These are phyloP conservation scores for Rhynchosporium graminicola DNA, from an alignment of 2,329 filamentous ascomycete genomes.

Conservation along the genomic window DNA sequence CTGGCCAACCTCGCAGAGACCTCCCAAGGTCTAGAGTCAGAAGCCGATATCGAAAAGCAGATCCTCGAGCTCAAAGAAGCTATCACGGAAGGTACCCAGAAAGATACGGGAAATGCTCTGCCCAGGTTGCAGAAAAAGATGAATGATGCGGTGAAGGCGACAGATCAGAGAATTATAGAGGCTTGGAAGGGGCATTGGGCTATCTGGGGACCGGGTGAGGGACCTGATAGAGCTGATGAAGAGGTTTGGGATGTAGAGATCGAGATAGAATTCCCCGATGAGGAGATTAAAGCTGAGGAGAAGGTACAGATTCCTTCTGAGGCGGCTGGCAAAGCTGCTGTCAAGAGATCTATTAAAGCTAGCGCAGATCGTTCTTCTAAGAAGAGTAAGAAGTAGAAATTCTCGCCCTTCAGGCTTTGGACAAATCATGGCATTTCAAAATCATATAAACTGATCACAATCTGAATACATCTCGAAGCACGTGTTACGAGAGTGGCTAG, in stretches of 20 bases:
- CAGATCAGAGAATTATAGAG: conserved; percentile 24
- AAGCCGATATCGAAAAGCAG: conserved; percentile 26
- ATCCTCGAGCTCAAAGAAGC: conserved; percentile 25
- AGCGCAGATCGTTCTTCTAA: not conserved
- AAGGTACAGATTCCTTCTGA: not conserved
- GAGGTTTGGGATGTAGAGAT: conserved; percentile 3
- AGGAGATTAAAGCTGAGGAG: not conserved
- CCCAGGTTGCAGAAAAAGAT: conserved; percentile 21
- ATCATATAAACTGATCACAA: not conserved
- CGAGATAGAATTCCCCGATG: not conserved
- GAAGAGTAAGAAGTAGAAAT: not conserved
- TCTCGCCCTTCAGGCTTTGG: not conserved
- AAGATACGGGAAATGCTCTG: conserved; percentile 24
- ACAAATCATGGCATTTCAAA: not conserved
- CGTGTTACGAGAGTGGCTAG: too few relatives aligned
- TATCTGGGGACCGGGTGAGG: conserved; percentile 32
- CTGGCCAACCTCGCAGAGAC: conserved; percentile 24
- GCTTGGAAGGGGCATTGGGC: conserved; percentile 35
- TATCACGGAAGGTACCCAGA: conserved; percentile 23
- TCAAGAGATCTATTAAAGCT: not conserved
- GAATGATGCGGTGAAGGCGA: conserved; percentile 14
- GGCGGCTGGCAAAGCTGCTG: not conserved
- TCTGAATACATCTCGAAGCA: not conserved
- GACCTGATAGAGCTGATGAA: conserved; percentile 5
- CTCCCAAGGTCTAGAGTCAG: conserved; percentile 19